Conservation (phyloP, 768 basidiomycete species). For the Suillus lakei region DNA sequence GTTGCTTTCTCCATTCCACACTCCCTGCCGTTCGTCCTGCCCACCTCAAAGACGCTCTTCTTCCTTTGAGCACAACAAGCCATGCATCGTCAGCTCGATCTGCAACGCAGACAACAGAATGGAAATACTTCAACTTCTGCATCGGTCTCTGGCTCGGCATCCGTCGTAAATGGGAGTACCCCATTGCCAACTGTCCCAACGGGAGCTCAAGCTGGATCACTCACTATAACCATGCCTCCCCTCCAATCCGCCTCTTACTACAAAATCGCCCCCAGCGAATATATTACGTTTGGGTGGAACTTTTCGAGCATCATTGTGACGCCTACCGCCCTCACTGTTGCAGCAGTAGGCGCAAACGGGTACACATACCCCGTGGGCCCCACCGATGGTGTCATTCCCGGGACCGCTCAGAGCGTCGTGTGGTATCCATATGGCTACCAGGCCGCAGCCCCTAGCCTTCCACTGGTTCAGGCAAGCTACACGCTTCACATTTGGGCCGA, state of each 20-base stretch:
- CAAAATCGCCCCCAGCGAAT: conserved; percentile 61
- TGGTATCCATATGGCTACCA: conserved; percentile 72
- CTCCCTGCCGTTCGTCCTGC: neutral
- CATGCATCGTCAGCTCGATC: conserved; percentile 17
- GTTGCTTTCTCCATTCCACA: neutral
- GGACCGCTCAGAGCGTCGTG: conserved; percentile 50
- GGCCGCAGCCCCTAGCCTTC: conserved; percentile 48
- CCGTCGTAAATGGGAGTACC: conserved; percentile 39
- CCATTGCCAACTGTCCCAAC: conserved; percentile 45
- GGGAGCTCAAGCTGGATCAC: conserved; percentile 55
- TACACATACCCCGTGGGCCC: conserved; percentile 72
- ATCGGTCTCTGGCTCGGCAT: neutral
- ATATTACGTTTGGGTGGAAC: conserved; percentile 78
- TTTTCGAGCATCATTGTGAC: conserved; percentile 57
- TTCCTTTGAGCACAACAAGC: neutral
- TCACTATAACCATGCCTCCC: conserved; percentile 63
- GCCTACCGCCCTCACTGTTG: conserved; percentile 61
- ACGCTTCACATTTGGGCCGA: conserved; percentile 61
- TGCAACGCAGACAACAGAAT: conserved; percentile 31
- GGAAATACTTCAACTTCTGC: conserved; percentile 15
- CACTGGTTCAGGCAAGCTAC: conserved; percentile 64
- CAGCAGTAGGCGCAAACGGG: conserved; percentile 69
- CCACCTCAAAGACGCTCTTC: conserved; percentile 1
- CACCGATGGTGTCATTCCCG: conserved; percentile 55
- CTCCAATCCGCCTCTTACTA: conserved; percentile 64